Evolutionary conservation across 225 moss, liverwort and hornwort genomes (phyloP), one percentile per base, ranked within the genome.

Genomic region (Straminergon stramineum): DNA sequence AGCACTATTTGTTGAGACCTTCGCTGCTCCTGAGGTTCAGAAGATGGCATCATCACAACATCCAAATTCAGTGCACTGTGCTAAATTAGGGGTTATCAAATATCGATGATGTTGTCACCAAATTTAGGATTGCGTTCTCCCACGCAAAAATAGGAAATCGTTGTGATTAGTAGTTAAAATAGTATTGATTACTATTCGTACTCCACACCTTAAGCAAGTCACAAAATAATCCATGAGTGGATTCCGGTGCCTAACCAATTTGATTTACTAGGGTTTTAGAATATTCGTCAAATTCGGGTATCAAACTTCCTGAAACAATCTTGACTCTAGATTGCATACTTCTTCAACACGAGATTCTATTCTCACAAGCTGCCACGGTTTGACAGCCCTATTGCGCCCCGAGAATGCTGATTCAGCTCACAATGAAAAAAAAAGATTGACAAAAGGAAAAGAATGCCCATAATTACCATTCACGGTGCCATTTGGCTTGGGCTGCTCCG

Each of bases 391-490:
- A 21, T 1, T 64, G 43, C 41, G 39, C n/a, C 51, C 51, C n/a
- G 39, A 23, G 31, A 88, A 82, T 43, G 37, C 45, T 45, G 30
- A 67, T 77, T 67, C 30, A 76, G 37, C 8, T 75, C 52, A 65
- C 35, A 75, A 34, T 15, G 58, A 12, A 53, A 43, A 35, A 32
- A 43, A 18, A 22, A 78, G 30, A 26, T 37, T 13, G 68, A 26
- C 35, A 13, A 88, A 60, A 37, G 39, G 62, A 52, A 61, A 41
- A 51, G 13, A 11, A 15, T 35, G 89, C 66, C 63, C 66, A 69
- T 16, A 27, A 20, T 28, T 87, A 97, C 96, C 94, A 60, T 94
- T 93, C 22, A 32, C 43, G 53, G 77, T 67, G 78, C 86, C 87
- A 32, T 87, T 88, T 10, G 70, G 37, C 73, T 90, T 89, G 20